Base-by-base conservation (phyloP, 441 rosid genomes). In the Breynia disticha region DNA sequence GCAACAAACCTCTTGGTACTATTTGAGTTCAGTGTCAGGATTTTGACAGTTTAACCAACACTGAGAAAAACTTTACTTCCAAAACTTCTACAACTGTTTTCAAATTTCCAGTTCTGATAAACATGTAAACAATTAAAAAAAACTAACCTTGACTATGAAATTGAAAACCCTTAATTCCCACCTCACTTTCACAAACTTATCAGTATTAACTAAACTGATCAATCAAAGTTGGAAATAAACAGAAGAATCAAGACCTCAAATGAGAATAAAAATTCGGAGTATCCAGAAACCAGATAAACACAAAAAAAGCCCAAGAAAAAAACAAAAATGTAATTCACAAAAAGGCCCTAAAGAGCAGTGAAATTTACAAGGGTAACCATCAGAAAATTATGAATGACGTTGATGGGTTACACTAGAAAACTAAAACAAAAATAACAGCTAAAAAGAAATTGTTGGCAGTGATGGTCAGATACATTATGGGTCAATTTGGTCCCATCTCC, bases 401-500 rank as follows among this genome's bases (percentile, higher is more conserved):
- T 62, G 80, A 79, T 71, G 79, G 75, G 64, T 59, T 76, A 76
- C 74, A 79, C 60, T 49, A 68, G 72, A 5, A 11, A 70, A 57
- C 73, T 76, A 66, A 59, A 63, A 53, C n/a, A n/a, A n/a, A n/a
- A n/a, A 28, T 28, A 28, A 9, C 35, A 28, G 35, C 35, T n/a
- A n/a, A 28, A 28, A 28, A 28, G n/a, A 9, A 28, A 9, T 5
- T 28, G 35, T 5, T 4, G 35, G 35, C 8, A 59, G 35, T 57
- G 63, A 47, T 42, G 68, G 43, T 43, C 46, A 22, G 19, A 42
- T 35, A 46, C 68, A 59, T 55, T 65, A 69, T 49, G 67, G 72
- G 80, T 66, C 77, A 65, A 59, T 59, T n/a, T 72, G 87, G 87
- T 72, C 87, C 74, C 77, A 74, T 68, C 70, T 20, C 64, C 70